phyloP scores from a whole-genome alignment of 78 protist species.

The Paulinella micropora region DNA sequence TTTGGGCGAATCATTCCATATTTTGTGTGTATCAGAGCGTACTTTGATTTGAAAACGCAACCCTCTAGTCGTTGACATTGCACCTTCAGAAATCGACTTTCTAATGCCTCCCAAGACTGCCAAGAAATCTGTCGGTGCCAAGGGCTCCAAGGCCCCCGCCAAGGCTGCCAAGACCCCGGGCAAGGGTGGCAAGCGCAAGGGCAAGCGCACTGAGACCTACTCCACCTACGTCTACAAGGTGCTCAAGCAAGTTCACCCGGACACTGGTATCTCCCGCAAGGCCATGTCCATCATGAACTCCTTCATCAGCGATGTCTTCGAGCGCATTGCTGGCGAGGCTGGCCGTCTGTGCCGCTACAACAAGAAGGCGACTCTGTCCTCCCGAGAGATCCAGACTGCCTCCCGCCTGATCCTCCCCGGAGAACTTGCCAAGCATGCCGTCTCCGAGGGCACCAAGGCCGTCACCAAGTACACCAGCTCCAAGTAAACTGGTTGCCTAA shows the following conservation, averaged over 20 bases:
- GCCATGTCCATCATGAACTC: conserved; percentile 72
- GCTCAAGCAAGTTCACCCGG: conserved; percentile 60
- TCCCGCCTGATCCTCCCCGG: conserved; percentile 56
- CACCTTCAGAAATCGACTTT: too few relatives aligned
- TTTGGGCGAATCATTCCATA: too few relatives aligned
- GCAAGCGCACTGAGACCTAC: too few relatives aligned
- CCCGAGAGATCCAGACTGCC: conserved; percentile 10
- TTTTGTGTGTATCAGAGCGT: too few relatives aligned
- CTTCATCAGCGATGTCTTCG: conserved; percentile 67
- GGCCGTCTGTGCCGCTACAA: conserved; percentile 56
- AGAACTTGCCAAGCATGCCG: conserved; percentile 85
- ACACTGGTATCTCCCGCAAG: conserved; percentile 59
- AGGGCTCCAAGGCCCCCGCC: too few relatives aligned
- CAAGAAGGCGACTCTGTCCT: not conserved
- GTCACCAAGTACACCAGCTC: conserved; percentile 73
- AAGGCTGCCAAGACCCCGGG: too few relatives aligned
- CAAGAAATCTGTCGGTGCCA: too few relatives aligned
- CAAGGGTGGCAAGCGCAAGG: too few relatives aligned
- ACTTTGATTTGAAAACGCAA: too few relatives aligned
- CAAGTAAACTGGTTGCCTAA: too few relatives aligned
- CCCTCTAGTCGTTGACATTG: too few relatives aligned
- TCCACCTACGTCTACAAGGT: conserved; percentile 68
- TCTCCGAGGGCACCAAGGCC: conserved; percentile 78
- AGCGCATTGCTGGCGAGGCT: conserved; percentile 64
- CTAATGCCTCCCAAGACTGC: too few relatives aligned